Base-by-base conservation (phyloP, 495 filamentous ascomycete genomes). In the Hypoxylon trugodes region DNA sequence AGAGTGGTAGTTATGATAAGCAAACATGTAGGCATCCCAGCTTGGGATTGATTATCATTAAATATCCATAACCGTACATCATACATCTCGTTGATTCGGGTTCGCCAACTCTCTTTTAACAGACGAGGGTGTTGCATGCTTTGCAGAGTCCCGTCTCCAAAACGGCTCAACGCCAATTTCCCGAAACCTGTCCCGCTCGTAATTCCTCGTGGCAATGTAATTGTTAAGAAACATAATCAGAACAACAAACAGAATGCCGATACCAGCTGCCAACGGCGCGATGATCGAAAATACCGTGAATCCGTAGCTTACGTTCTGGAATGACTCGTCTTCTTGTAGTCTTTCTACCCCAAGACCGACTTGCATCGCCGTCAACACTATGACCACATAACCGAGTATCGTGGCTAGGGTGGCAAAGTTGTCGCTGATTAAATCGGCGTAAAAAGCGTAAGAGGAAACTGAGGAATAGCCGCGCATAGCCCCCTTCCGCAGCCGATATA, bases 311-410 rank as follows among this genome's bases (percentile, higher is more conserved):
- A 71, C 79, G 22, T 62, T 43, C 49, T 81, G 75, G 58, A 87
- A 87, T 1, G 73, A 22, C 4, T 52, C 32, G 54, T 76, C 80
- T 0, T 52, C 30, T 5, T 68, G 30, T 0, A 87, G 70, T 2
- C 48, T 50, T 1, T 73, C 70, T 0, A 81, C 82, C 5, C 74
- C 77, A 0, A 85, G 71, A 0, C 84, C 86, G 35, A 87, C 84
- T 61, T 87, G 85, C 79, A 88, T 82, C 22, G 84, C 85, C 0
- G 79, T 77, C 48, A 87, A 70, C 4, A 84, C 80, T 6, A 86
- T 66, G n/a, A 74, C 79, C 16, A 87, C 68, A 55, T 83, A 87
- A 6, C 79, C 77, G 6, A 80, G 74, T 1, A 72, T 69, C 4
- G 76, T 67, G 0, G 78, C 69, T 0, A 87, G 37, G 63, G 76